A percentile compares a stretch with the other conserved stretches of the same genome.
phyloP scores from a whole-genome alignment of 305 asterid species.

The Striga hermonthica region DNA sequence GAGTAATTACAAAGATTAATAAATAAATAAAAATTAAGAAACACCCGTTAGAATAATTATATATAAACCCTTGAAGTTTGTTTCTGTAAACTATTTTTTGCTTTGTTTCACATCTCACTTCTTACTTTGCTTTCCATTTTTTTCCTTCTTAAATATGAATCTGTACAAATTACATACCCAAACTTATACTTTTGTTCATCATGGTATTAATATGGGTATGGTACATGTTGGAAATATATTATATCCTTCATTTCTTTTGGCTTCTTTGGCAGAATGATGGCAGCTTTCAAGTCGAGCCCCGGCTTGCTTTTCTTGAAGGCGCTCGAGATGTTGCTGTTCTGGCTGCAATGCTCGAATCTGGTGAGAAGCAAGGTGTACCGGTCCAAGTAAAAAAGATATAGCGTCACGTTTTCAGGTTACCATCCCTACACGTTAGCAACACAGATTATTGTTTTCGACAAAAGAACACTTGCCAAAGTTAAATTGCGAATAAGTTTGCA shows the following conservation, averaged over 20 bases:
- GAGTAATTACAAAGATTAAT: no score
- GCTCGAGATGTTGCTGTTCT: constrained; percentile 77
- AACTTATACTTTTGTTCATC: no score
- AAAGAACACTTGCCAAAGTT: constrained; percentile 1
- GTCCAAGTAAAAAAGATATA: constrained; percentile 57
- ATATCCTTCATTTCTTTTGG: not conserved
- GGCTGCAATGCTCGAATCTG: constrained; percentile 96
- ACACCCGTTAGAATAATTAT: not conserved
- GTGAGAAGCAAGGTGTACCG: constrained; percentile 51
- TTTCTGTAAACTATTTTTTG: not conserved
- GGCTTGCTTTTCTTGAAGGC: constrained; percentile 69
- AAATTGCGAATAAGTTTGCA: not conserved
- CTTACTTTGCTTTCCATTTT: no score
- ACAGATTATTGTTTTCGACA: constrained; percentile 15
- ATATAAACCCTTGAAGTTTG: not conserved
- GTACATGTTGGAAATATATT: not conserved
- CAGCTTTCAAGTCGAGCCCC: constrained; percentile 51
- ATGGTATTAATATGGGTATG: no score
- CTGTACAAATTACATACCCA: no score
- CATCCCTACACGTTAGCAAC: constrained; percentile 18
- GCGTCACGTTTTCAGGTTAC: constrained; percentile 24
- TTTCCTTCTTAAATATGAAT: no score
- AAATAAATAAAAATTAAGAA: no score
- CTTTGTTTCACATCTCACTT: no score
- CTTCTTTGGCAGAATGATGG: constrained; percentile 49